Base-by-base conservation (phyloP, 176 grass and related monocot species). In the Lolium rigidum region DNA sequence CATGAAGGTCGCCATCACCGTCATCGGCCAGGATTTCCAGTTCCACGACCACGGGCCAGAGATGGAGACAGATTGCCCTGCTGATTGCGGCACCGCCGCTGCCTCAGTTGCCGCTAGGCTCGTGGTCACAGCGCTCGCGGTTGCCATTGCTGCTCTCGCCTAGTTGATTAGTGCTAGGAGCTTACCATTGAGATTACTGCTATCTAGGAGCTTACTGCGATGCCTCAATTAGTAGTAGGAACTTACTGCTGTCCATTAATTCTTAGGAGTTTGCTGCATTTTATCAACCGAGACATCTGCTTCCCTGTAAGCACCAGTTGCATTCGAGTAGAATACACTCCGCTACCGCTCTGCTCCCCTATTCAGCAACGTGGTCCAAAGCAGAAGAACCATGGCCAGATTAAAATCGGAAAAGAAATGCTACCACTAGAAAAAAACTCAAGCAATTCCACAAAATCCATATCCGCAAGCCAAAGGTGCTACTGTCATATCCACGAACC, bases 1-100 rank as follows among this genome's bases (percentile, higher is more conserved):
- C 80, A 94, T 98, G 96, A 92, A 92, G 87, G 84, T 94, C 51
- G 88, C 88, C 47, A 67, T 94, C 81, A 83, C 73, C 58, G 93
- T 95, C 69, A 71, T 35, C 31, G 31, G 3, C 31, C 31, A 35
- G 31, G 31, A 61, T 47, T 70, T 79, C 3, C 82, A 88, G 51
- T 54, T 13, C 50, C 50, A 66, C 77, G 89, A 94, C 21, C 47
- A 71, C 57, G 59, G 79, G 10, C 20, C 77, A 38, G 0, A 6
- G 70, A 74, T 74, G 31, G 31, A 35, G 31, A 1, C 31, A 2
- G n/a, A 61, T 4, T 24, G 58, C 58, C 3, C 57, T 21, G 3
- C 11, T 68, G 20, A 12, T 62, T 16, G 26, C 57, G 9, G 38
- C 48, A 5, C 38, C 10, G 69, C 49, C 12, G 71, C 65, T 0